Base-by-base conservation (phyloP, 768 basidiomycete species). In the Rhizopogon sp. region DNA sequence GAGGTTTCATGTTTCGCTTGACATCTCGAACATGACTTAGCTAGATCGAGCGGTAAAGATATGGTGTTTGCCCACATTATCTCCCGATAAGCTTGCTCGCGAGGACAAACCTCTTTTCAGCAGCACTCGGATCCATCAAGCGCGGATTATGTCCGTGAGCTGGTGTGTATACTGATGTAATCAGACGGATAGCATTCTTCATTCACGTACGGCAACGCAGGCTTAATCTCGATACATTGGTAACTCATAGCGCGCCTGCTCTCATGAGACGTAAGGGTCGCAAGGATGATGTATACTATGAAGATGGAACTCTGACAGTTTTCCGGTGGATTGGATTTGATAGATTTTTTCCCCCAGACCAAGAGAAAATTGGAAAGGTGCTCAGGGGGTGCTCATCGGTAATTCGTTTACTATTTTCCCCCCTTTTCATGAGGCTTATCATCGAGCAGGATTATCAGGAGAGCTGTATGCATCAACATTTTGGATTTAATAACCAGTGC, bases 31-130 rank as follows among this genome's bases (percentile, higher is more conserved):
- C 3, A 14, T 55, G 25, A 35, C 54, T 13, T 52, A 91, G 89
- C 73, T 89, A 59, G 90, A 92, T 59, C 79, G 87, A 55, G 71
- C 76, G 3, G 80, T 90, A 35, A 90, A 90, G 67, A 88, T 92
- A 6, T 92, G 90, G 90, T 72, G 76, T 44, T 68, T 86, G 17
- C 77, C 79, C 25, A 69, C 66, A 2, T 71, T 67, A 35, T 64
- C 72, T 17, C 52, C 58, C 3, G 66, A 74, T n/a, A 57, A 66
- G 49, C 70, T 84, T 49, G 70, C 73, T 46, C 76, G 87, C 35
- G 84, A 86, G 65, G 88, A 91, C 56, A 90, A 90, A 57, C 88
- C 90, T 0, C 64, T 92, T 3, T 90, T 90, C 63, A 86, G 83
- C 59, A 87, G 81, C 41, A 75, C 79, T 28, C 71, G 75, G 31